phyloP scores from a whole-genome alignment of 108 stramenopile genomes.

The Conticribra guillardii region DNA sequence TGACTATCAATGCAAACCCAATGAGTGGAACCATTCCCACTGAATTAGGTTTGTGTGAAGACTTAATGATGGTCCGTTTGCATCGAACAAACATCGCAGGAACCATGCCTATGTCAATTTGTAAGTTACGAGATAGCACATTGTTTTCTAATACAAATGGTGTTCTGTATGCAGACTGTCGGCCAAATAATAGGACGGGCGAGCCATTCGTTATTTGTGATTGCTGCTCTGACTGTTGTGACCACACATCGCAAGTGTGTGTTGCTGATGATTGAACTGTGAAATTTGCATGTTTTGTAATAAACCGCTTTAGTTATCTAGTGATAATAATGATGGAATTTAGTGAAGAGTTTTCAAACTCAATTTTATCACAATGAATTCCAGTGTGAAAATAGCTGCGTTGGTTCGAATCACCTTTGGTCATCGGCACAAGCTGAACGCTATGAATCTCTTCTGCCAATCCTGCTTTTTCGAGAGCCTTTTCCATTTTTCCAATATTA shows the following conservation, averaged over 20 bases:
- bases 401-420: too few species aligned
- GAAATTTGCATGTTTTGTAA: too few species aligned
- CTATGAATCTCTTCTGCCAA: too few species aligned
- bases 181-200: conserved; percentile 13
- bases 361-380: too few species aligned
- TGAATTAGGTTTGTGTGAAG: conserved; percentile 9
- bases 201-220: conserved; percentile 8
- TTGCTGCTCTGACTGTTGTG: conserved; percentile 17
- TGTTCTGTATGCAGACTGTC: conserved; percentile 10
- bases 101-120: conserved; percentile 12
- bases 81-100: conserved; percentile 10
- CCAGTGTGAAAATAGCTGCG: too few species aligned
- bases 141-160: not conserved
- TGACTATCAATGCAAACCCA: conserved; percentile 3
- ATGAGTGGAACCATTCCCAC: conserved; percentile 10
- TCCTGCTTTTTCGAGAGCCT: too few species aligned
- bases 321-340: too few species aligned
- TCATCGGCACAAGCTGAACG: too few species aligned
- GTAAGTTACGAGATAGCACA: conserved; percentile 12
- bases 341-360: too few species aligned
- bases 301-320: too few species aligned
- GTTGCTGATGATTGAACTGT: conserved; percentile 34
- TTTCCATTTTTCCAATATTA: too few species aligned
- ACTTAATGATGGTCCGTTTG: conserved; percentile 9
- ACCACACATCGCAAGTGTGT: conserved; percentile 21